phyloP scores from a whole-genome alignment of 768 basidiomycete species.

The Boletus pseudo-olivaceus region DNA sequence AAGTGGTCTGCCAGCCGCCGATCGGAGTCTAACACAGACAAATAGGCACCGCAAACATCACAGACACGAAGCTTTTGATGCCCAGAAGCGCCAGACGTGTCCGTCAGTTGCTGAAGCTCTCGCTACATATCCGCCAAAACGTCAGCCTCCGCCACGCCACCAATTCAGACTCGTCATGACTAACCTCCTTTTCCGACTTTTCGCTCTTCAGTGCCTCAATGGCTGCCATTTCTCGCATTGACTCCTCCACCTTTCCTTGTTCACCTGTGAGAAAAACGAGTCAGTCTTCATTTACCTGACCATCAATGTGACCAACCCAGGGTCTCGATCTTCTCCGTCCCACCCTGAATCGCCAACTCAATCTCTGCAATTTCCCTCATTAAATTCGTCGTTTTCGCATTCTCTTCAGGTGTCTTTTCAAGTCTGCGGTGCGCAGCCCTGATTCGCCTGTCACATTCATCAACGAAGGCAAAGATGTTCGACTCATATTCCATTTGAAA shows the following conservation, averaged over 20 bases:
- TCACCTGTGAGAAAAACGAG: slow-evolving; percentile 57
- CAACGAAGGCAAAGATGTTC: slow-evolving; percentile 94
- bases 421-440: slow-evolving; percentile 88
- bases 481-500: slow-evolving; percentile 96
- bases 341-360: slow-evolving; percentile 96
- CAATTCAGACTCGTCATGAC: slow-evolving; percentile 9
- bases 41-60: slow-evolving; percentile 99
- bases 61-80: slow-evolving; percentile 99
- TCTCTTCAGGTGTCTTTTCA: slow-evolving; percentile 99
- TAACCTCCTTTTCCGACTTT: slow-evolving; percentile 91
- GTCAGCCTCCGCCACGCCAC: slow-evolving; percentile 1
- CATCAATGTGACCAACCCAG: slow-evolving; percentile 53
- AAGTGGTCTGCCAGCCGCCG: slow-evolving; percentile 98
- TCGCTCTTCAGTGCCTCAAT: slow-evolving; percentile 97
- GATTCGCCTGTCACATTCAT: slow-evolving; percentile 97
- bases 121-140: slow-evolving; percentile 45
- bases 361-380: slow-evolving; percentile 99
- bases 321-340: slow-evolving; percentile 96
- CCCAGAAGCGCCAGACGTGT: slow-evolving; percentile 98
- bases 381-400: slow-evolving; percentile 96
- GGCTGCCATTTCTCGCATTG: slow-evolving; percentile 95
- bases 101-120: slow-evolving; percentile 92
- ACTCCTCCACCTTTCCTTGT: slow-evolving; percentile 98
- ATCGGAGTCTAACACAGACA: slow-evolving; percentile 96
- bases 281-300: slow-evolving; percentile 4